Evolutionary conservation across 2,329 filamentous ascomycete genomes (phyloP).

Genomic region (Penicillium sp.): DNA sequence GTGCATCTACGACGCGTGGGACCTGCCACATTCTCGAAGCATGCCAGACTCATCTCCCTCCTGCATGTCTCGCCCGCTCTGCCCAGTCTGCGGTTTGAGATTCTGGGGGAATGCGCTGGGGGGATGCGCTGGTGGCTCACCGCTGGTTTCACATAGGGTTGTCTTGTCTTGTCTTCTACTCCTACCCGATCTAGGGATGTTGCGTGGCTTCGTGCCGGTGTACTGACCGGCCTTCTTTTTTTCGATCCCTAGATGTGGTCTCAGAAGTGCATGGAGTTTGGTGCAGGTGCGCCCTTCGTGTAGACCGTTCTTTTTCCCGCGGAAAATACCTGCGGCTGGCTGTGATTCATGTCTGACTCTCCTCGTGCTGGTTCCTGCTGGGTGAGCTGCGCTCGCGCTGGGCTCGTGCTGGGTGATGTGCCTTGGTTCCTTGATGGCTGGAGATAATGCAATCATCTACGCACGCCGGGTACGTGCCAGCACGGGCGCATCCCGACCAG

Average conservation of each 20-base stretch:
- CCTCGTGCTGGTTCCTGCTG: background rate
- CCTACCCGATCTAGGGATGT: constrained; percentile 3
- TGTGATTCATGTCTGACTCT: background rate
- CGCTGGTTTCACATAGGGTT: constrained; percentile 12
- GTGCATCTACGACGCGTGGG: constrained; percentile 7
- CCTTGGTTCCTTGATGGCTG: background rate
- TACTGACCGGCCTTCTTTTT: background rate
- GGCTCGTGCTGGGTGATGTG: background rate
- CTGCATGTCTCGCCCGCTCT: constrained; percentile 3
- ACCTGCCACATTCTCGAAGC: constrained; percentile 21
- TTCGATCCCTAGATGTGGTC: background rate
- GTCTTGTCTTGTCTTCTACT: background rate
- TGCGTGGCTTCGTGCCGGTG: constrained; percentile 1
- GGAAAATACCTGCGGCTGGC: background rate
- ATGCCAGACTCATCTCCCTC: constrained; percentile 5
- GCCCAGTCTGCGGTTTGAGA: background rate
- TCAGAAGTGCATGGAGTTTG: constrained; percentile 8
- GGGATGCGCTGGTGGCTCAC: constrained; percentile 2
- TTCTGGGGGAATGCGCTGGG: background rate
- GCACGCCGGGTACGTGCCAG: constrained; percentile 15
- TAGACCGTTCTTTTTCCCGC: constrained; percentile 7
- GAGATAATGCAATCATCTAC: constrained; percentile 11
- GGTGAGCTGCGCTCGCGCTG: background rate
- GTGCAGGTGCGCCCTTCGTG: constrained; percentile 1
- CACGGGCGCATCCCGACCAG: constrained; percentile 4